Percentiles rank a stretch among this genome's conserved stretches.
Conservation (phyloP, 441 rosid genomes). For the Rhodomyrtus psidioides region DNA sequence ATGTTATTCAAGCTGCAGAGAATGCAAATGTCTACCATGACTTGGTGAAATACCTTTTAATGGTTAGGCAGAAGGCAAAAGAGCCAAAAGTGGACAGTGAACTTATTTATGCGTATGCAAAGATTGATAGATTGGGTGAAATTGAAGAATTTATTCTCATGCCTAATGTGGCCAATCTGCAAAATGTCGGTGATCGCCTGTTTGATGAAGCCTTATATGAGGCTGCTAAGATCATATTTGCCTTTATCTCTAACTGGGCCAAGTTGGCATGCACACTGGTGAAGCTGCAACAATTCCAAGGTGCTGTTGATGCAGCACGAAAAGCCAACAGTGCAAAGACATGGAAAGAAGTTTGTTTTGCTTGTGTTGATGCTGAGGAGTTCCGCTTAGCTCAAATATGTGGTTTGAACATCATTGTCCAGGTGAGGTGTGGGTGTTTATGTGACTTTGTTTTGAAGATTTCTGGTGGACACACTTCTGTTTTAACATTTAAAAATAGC, state of each 20-base stretch:
- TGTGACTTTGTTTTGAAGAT: not conserved
- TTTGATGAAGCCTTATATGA: conserved; percentile 85
- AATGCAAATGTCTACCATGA: conserved; percentile 90
- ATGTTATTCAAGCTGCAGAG: conserved; percentile 83
- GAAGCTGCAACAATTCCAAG: conserved; percentile 89
- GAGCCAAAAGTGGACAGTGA: conserved; percentile 99
- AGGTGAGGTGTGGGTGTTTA: conserved; percentile 78
- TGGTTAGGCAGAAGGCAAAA: conserved; percentile 95
- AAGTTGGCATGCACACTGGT: conserved; percentile 95
- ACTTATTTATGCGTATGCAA: conserved; percentile 98
- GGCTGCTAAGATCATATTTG: conserved; percentile 94
- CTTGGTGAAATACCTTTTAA: conserved; percentile 88
- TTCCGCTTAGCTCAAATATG: conserved; percentile 99
- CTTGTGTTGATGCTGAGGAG: conserved; percentile 99
- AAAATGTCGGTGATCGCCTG: conserved; percentile 94
- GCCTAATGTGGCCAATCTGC: conserved; percentile 96
- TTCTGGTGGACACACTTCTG: not conserved
- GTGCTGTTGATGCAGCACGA: conserved; percentile 99
- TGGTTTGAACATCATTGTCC: conserved; percentile 92
- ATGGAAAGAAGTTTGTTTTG: conserved; percentile 99
- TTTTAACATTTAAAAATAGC: not conserved
- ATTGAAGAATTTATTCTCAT: conserved; percentile 96
- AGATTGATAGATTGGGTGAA: conserved; percentile 89
- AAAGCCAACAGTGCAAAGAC: conserved; percentile 99
- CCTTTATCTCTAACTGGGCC: conserved; percentile 98